Evolutionary conservation across 495 filamentous ascomycete genomes (phyloP).

Genomic region (Aspergillus bridgeri): DNA sequence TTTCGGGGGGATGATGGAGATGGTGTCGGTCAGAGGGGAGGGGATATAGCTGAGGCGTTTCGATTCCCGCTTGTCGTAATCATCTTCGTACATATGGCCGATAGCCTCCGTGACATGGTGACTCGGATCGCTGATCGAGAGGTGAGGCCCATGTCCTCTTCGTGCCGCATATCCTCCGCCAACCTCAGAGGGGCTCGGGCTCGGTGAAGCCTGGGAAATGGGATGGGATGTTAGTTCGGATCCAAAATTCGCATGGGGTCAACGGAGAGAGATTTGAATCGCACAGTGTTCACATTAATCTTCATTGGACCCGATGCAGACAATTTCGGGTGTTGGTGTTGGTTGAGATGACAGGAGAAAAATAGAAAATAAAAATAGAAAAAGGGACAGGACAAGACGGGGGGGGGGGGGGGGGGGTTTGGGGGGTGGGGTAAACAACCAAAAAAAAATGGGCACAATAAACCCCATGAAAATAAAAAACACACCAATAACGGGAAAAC

Average conservation of each 20-base stretch:
- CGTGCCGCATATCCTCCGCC: slow-evolving; percentile 51
- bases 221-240: slow-evolving; percentile 8
- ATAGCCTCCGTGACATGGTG: slow-evolving; percentile 99
- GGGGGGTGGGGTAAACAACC: too few species aligned
- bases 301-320: not conserved
- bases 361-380: not conserved
- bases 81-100: slow-evolving; percentile 90
- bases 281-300: not conserved
- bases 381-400: not conserved
- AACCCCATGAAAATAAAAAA: too few species aligned
- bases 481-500: too few species aligned
- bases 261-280: not conserved
- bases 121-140: slow-evolving; percentile 74
- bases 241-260: not conserved
- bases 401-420: not conserved
- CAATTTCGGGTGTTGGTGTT: not conserved
- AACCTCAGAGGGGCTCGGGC: slow-evolving; percentile 50
- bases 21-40: slow-evolving; percentile 48
- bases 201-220: slow-evolving; percentile 46
- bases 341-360: not conserved
- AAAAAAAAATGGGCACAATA: too few species aligned
- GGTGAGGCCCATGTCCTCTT: slow-evolving; percentile 60
- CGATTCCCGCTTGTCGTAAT: slow-evolving; percentile 61
- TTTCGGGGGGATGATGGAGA: slow-evolving; percentile 42
- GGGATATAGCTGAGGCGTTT: slow-evolving; percentile 63